Evolutionary conservation across 2,329 filamentous ascomycete species (phyloP).

Genomic region (Ophiostoma perfectum): DNA sequence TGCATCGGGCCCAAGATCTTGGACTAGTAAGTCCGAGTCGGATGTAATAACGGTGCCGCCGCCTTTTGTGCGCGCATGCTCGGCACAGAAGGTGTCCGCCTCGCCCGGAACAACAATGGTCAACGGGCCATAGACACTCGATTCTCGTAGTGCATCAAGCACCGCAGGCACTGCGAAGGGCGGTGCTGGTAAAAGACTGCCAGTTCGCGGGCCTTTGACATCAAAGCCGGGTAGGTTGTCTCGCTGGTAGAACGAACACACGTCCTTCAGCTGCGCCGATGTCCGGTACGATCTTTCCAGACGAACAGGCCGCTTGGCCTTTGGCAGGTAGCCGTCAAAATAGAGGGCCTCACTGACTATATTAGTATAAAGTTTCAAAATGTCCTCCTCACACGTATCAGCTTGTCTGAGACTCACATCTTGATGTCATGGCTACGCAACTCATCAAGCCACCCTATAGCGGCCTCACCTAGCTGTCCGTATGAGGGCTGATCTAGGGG

Average conservation of each 20-base stretch:
- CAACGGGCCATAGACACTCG: constrained; percentile 38
- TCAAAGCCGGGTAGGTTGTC: constrained; percentile 21
- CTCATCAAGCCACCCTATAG: constrained; percentile 28
- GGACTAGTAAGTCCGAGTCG: constrained; percentile 81
- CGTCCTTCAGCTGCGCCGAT: constrained; percentile 50
- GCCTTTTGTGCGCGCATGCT: constrained; percentile 47
- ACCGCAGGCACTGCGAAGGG: constrained; percentile 73
- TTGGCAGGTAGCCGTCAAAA: constrained; percentile 79
- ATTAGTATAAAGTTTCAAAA: constrained; percentile 8
- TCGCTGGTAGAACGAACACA: constrained; percentile 36
- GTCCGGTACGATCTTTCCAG: constrained; percentile 54
- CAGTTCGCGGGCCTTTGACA: constrained; percentile 21
- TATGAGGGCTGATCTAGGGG: constrained; percentile 28
- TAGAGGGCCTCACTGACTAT: constrained; percentile 59
- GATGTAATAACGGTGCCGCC: constrained; percentile 61
- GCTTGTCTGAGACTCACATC: constrained; percentile 18
- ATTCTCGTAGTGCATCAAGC: constrained; percentile 60
- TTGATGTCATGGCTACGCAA: constrained; percentile 22
- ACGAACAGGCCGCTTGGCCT: constrained; percentile 57
- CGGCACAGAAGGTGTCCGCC: constrained; percentile 75
- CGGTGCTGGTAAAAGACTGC: constrained; percentile 38
- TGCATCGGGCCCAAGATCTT: constrained; percentile 59
- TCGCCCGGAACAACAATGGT: constrained; percentile 69
- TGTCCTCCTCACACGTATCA: neutral
- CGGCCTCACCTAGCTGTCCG: constrained; percentile 25